A percentile compares a stretch with the other conserved stretches of the same genome.
phyloP scores from a whole-genome alignment of 2,329 filamentous ascomycete species.

The Cladorrhinum sp. region DNA sequence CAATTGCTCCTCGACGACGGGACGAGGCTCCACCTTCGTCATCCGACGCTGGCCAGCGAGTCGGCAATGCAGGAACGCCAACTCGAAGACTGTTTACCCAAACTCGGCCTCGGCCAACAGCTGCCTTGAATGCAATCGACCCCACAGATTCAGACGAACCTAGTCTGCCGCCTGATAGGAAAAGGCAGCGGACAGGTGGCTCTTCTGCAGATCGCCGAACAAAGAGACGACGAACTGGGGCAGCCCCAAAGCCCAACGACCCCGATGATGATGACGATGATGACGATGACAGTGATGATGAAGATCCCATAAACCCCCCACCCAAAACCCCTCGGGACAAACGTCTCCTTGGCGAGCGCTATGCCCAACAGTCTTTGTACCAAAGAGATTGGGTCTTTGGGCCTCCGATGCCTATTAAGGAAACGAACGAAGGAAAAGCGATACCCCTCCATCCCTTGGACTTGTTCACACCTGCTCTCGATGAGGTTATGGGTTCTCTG shows the following conservation, averaged over 20 bases:
- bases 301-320: background rate
- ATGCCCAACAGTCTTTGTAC: background rate
- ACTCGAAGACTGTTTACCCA: background rate
- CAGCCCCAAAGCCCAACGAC: background rate
- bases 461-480: background rate
- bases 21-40: background rate
- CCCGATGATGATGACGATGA: background rate
- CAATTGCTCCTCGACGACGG: background rate
- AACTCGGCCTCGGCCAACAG: background rate
- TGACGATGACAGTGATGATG: background rate
- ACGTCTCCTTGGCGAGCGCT: background rate
- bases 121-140: background rate
- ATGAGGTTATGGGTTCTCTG: conserved; percentile 28
- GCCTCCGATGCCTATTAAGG: background rate
- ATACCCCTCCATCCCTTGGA: background rate
- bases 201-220: background rate
- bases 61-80: background rate
- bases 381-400: background rate
- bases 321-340: background rate
- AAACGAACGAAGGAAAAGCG: too few relatives aligned
- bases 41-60: background rate
- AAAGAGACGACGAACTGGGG: background rate
- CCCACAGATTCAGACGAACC: background rate
- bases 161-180: background rate
- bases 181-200: background rate